phyloP scores from a whole-genome alignment of 1,284 basidiomycete species.

The Xerocomus nothofagi region DNA sequence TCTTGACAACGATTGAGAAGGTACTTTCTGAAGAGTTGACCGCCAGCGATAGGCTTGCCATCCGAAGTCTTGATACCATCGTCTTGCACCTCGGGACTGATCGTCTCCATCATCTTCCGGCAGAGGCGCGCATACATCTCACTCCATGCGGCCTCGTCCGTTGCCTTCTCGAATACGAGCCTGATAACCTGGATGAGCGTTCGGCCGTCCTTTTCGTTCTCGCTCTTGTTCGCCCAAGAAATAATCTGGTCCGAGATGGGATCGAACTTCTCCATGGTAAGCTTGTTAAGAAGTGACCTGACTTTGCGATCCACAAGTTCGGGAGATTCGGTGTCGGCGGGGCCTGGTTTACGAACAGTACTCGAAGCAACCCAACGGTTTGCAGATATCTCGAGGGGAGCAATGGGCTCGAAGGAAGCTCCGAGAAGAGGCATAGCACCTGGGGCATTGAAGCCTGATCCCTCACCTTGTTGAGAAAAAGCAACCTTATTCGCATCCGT shows the following conservation, averaged over 20 bases:
- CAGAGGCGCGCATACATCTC: slow-evolving; percentile 97
- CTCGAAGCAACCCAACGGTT: slow-evolving; percentile 78
- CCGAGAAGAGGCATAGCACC: slow-evolving; percentile 11
- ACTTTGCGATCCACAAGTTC: slow-evolving; percentile 93
- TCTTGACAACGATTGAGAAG: slow-evolving; percentile 91
- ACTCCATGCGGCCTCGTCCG: slow-evolving; percentile 92
- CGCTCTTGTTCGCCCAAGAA: slow-evolving; percentile 91
- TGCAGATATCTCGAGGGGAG: slow-evolving; percentile 72
- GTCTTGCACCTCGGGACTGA: slow-evolving; percentile 85
- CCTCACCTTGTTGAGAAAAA: slow-evolving; percentile 33
- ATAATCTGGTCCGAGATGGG: slow-evolving; percentile 93
- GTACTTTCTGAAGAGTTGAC: slow-evolving; percentile 94
- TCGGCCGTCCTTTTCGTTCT: slow-evolving; percentile 89
- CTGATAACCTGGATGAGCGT: slow-evolving; percentile 95
- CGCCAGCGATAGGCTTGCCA: slow-evolving; percentile 85
- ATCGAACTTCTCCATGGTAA: slow-evolving; percentile 97
- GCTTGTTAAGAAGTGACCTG: slow-evolving; percentile 91
- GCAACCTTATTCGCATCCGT: slow-evolving; percentile 47
- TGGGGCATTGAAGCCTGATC: slow-evolving; percentile 28
- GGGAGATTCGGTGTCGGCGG: slow-evolving; percentile 65
- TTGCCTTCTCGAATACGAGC: slow-evolving; percentile 96
- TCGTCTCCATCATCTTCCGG: slow-evolving; percentile 89
- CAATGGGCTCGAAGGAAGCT: slow-evolving; percentile 58
- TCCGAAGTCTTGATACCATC: slow-evolving; percentile 77
- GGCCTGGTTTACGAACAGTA: slow-evolving; percentile 19